phyloP scores from a whole-genome alignment of 129 eudicot species.

The Artemisia argyi region DNA sequence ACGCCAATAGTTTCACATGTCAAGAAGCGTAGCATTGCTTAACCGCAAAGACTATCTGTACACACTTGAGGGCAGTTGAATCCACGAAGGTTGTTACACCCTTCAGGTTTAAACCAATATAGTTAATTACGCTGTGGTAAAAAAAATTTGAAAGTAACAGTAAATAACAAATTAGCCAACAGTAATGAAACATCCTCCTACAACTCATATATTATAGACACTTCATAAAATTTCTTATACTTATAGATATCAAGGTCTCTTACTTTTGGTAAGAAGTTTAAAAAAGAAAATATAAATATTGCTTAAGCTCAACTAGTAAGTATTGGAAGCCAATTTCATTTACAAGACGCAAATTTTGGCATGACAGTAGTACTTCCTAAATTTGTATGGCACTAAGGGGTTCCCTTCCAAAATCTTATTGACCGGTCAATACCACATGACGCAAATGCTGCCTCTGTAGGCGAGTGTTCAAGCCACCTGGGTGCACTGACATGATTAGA shows the following conservation, averaged over 20 bases:
- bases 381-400: constrained; percentile 30
- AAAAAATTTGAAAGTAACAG: too few species aligned
- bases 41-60: neutral
- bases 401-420: constrained; percentile 73
- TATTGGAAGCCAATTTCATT: neutral
- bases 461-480: constrained; percentile 86
- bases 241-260: too few species aligned
- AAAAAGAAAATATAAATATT: too few species aligned
- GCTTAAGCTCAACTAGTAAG: neutral
- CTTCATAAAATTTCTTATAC: too few species aligned
- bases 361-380: neutral
- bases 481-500: constrained; percentile 80
- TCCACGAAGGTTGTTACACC: neutral
- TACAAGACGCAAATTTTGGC: constrained; percentile 1
- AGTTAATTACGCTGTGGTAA: neutral
- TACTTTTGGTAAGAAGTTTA: too few species aligned
- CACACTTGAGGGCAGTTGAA: neutral
- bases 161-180: too few species aligned
- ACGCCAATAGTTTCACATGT: too few species aligned
- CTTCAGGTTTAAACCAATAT: neutral
- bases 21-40: too few species aligned
- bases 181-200: too few species aligned
- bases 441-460: constrained; percentile 65
- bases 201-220: too few species aligned
- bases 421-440: constrained; percentile 84